phyloP scores from a whole-genome alignment of 306 rosid genomes.

The Geum urbanum region DNA sequence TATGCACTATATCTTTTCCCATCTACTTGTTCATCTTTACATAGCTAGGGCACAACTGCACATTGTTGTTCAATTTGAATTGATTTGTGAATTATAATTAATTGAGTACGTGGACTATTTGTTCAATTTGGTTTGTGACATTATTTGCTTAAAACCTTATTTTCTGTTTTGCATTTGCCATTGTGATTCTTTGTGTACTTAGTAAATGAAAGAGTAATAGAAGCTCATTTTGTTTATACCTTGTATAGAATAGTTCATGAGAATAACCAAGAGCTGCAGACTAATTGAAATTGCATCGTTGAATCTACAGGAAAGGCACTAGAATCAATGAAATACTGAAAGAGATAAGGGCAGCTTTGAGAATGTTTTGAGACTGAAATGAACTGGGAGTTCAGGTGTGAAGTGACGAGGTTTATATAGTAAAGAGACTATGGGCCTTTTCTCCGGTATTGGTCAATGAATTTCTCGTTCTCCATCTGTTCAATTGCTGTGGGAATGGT shows the following conservation, averaged over 20 bases:
- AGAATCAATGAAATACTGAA: constrained; percentile 57
- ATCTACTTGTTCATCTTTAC: too few relatives aligned
- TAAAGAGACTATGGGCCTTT: background rate
- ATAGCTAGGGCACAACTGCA: too few relatives aligned
- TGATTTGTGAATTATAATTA: too few relatives aligned
- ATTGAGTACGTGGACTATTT: too few relatives aligned
- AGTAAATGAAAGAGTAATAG: background rate
- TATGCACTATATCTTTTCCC: too few relatives aligned
- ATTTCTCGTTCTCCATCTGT: too few relatives aligned
- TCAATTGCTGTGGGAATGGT: too few relatives aligned
- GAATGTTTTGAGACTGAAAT: constrained; percentile 48
- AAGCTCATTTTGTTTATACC: background rate
- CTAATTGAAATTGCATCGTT: background rate
- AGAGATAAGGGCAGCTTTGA: constrained; percentile 72
- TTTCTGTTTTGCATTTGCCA: background rate
- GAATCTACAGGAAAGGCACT: constrained; percentile 68
- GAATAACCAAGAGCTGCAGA: background rate
- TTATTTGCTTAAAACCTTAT: background rate
- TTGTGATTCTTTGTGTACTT: background rate
- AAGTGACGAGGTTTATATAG: constrained; percentile 13
- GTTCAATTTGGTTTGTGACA: constrained; percentile 12
- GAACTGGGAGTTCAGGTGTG: constrained; percentile 25
- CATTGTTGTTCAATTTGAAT: too few relatives aligned
- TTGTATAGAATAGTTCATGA: background rate
- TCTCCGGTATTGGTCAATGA: too few relatives aligned